Percentiles rank a stretch among this genome's conserved stretches.
These are phyloP conservation scores for Coemansia sp. DNA, from an alignment of 192 early-diverging fungal genomes.

Conservation along the genomic window DNA sequence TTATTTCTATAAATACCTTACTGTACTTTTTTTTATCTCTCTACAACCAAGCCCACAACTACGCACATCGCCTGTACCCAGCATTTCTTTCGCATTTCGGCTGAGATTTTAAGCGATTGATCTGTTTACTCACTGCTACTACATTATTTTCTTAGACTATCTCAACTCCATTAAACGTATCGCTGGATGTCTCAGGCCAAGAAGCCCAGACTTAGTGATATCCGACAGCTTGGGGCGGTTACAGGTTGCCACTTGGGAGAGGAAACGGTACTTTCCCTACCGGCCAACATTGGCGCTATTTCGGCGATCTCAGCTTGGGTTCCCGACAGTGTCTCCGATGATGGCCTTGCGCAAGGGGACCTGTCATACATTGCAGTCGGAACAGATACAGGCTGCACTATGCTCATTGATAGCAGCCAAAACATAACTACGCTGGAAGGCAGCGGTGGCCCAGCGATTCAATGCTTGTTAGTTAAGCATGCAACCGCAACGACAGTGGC, in stretches of 20 bases:
- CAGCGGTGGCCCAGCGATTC: slow-evolving; percentile 31
- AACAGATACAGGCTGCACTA: slow-evolving; percentile 30
- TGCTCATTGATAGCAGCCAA: slow-evolving; percentile 24
- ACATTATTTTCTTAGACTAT: background rate
- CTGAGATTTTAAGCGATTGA: background rate
- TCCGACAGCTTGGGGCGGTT: background rate
- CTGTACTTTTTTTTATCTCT: too few relatives aligned
- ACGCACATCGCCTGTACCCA: background rate
- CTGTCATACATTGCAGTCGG: slow-evolving; percentile 27
- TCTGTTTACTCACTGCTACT: background rate
- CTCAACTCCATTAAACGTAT: background rate
- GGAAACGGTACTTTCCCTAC: slow-evolving; percentile 15
- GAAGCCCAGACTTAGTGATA: slow-evolving; percentile 2
- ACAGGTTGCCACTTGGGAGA: background rate
- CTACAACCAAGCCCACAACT: background rate
- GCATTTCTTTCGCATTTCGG: background rate
- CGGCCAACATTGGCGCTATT: slow-evolving; percentile 16
- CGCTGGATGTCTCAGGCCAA: slow-evolving; percentile 5
- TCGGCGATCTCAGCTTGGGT: slow-evolving; percentile 33
- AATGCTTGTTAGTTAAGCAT: slow-evolving; percentile 25
- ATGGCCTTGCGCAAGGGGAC: background rate
- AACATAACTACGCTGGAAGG: slow-evolving; percentile 17
- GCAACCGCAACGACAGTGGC: background rate
- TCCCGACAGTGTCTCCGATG: background rate
- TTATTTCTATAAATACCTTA: too few relatives aligned